Evolutionary conservation across 164 flowering plant genomes (phyloP), one percentile per base, ranked within the genome.

Genomic region (Cinnamomum chago): DNA sequence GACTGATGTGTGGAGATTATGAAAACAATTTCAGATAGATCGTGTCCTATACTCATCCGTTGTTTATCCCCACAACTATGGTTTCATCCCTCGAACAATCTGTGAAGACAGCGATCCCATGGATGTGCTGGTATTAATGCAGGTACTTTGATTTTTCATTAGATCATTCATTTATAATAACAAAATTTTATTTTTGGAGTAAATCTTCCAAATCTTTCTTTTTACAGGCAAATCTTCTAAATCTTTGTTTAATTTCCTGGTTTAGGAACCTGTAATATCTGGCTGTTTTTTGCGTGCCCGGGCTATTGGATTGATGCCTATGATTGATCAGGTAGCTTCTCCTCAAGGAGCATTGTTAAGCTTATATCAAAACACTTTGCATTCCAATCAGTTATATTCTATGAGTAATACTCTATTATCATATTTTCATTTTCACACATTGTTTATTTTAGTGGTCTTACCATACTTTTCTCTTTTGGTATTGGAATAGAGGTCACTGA

Each of bases 31-130:
- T 67, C 72, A 94, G 98, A 88, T 94, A 70, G 98, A 94, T 77
- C 92, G 98, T 67, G 81, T 93, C 69, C 95, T 94, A 30, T 94
- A 92, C 85, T 94, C 98, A 64, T 94, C 97, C 1, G 97, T 94
- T 65, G 98, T 93, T 52, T 93, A 91, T 74, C 97, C 97, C 33
- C 97, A 93, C 87, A 93, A 93, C 82, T 92, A 92, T 80, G 98
- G 96, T 66, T 93, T 93, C 84, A 92, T 93, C 60, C 97, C 98
- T 0, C 77, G 97, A 47, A 94, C 97, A 62, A 62, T 94, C 58
- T 94, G 97, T 76, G 97, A 94, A 75, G 98, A 94, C 72, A 85
- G 90, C 82, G 98, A 94, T 79, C 98, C 97, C 22, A 89, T 94
- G 90, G 98, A 92, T 80, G 98, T 94, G 30, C 82, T 93, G 81